Base-by-base conservation (phyloP, 768 basidiomycete species). In the Boletus huronensis region DNA sequence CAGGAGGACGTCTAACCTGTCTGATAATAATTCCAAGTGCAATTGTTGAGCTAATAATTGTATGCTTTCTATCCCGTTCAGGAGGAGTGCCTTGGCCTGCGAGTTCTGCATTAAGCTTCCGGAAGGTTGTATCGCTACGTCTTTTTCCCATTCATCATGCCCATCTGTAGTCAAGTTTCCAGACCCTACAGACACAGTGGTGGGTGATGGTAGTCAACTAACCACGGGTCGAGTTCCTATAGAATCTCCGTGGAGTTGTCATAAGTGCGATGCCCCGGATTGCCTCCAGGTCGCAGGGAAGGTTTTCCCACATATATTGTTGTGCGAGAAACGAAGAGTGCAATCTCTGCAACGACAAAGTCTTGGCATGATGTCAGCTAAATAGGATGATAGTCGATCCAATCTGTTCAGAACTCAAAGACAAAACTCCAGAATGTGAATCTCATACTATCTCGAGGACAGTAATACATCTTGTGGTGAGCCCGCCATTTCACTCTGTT, bases 1-100 rank as follows among this genome's bases (percentile, higher is more conserved):
- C 67, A 71, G 40, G 54, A 72, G 53, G 69, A 63, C 10, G 63
- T 83, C 47, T 77, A 67, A 75, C 28, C 3, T 6, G 7, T 47
- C 31, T 45, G 38, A n/a, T 49, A 28, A 26, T 50, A 28, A 32
- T 16, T 4, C 31, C 41, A 31, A 51, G 23, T 61, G 14, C 48
- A 50, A 19, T 42, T 16, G 13, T 31, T 29, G n/a, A 55, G n/a
- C 17, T 43, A 4, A 47, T 16, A 1, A 34, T 42, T 31, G 6
- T 31, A 10, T 57, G 0, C n/a, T 50, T 32, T 31, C 29, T 13
- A 21, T 26, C 5, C 17, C n/a, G 43, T 1, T 6, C 17, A 16
- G 41, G 16, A 43, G 9, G 29, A 35, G 26, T 16, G 4, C 8
- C n/a, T n/a, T n/a, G n/a, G n/a, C n/a, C 13, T 1, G 13, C 28